Base-by-base conservation (phyloP, 768 basidiomycete species). In the Postia placenta region DNA sequence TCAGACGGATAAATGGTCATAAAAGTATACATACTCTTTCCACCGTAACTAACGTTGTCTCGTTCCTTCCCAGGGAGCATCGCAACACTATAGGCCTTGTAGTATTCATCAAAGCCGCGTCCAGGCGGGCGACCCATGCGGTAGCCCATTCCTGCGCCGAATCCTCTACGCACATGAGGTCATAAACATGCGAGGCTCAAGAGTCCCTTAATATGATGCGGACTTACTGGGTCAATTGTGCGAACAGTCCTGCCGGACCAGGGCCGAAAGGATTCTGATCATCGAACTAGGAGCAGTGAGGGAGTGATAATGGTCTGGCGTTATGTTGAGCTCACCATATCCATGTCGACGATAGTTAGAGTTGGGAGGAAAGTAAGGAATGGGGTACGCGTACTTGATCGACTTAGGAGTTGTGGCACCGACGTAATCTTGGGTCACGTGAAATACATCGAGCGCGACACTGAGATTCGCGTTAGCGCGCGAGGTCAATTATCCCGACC, bases 41-140 rank as follows among this genome's bases (percentile, higher is more conserved):
- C 96, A 55, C 96, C 96, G 59, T 94, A 98, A 48, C 92, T 90
- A 25, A 99, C 69, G 64, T 98, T 96, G 53, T 91, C 82, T 68
- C 92, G 75, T 67, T 92, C 85, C 55, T 78, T 76, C 25, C 91
- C 84, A 1, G 86, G 86, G 46, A 96, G 81, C 84, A 97, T 92
- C 17, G 92, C 93, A 45, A 94, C 88, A 56, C 92, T 94, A 63
- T 94, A 95, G 1, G 94, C 96, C 63, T 88, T 93, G 58, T 92
- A 75, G 69, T 95, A 93, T 58, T 95, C 90, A 60, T 94, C 87
- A 61, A 91, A 98, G 0, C 88, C 74, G 54, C 83, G 77, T 12
- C 89, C 76, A 50, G 81, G 76, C n/a, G 79, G 56, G 6, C 76
- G 72, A 14, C 75, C 73, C 40, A 71, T 56, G 33, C 64, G 67